A percentile compares a stretch with the other conserved stretches of the same genome.
Conservation (phyloP, 306 rosid species). For the Sindora glabra region DNA sequence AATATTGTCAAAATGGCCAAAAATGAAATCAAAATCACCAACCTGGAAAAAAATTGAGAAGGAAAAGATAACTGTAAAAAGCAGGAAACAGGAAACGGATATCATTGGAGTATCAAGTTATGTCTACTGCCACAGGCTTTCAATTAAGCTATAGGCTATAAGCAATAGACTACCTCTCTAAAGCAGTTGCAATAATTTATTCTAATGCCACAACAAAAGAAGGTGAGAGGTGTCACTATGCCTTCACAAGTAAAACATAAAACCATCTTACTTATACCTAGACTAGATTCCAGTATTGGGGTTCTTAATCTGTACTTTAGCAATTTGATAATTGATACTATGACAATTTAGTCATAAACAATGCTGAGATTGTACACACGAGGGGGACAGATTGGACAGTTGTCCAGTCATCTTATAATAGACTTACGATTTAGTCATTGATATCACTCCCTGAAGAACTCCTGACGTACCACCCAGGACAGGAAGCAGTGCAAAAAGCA, state of each 20-base stretch:
- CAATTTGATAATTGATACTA: no score
- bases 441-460: constrained; percentile 82
- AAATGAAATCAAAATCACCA: constrained; percentile 65
- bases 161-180: not conserved
- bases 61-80: constrained; percentile 6
- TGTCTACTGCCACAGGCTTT: constrained; percentile 3
- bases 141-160: not conserved
- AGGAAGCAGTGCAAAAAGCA: constrained; percentile 95
- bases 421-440: constrained; percentile 89
- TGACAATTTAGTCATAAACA: not conserved
- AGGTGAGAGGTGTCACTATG: not conserved
- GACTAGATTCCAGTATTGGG: constrained; percentile 3
- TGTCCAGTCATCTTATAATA: not conserved
- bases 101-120: constrained; percentile 3
- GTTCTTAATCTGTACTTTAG: not conserved
- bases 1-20: constrained; percentile 61
- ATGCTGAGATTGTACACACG: constrained; percentile 6
- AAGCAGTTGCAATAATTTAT: not conserved
- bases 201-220: not conserved
- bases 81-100: constrained; percentile 3
- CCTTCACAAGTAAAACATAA: not conserved
- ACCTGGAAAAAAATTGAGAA: constrained; percentile 40
- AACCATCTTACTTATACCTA: not conserved
- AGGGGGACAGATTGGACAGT: no score
- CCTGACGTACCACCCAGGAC: constrained; percentile 93